These are phyloP conservation scores for Curvularia sp. DNA, from an alignment of 2,329 filamentous ascomycete species.

Conservation along the genomic window DNA sequence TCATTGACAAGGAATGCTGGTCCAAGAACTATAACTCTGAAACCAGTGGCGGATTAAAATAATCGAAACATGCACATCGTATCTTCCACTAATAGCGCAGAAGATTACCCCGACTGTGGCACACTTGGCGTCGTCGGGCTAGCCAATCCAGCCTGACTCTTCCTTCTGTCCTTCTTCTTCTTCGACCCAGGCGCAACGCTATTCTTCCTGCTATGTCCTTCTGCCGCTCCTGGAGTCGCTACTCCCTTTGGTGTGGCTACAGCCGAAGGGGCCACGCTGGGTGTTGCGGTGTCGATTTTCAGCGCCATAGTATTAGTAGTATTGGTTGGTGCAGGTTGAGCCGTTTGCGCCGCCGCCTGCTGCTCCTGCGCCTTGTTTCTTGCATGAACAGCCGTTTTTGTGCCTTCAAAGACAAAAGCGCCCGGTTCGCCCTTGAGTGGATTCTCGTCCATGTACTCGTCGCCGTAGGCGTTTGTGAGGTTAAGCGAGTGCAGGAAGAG, in stretches of 20 bases:
- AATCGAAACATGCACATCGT: neutral
- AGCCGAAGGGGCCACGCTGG: constrained; percentile 38
- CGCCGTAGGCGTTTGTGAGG: constrained; percentile 61
- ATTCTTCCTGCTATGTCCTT: constrained; percentile 33
- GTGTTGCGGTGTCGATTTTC: constrained; percentile 30
- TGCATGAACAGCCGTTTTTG: constrained; percentile 53
- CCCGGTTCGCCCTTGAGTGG: constrained; percentile 69
- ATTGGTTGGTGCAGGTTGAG: constrained; percentile 20
- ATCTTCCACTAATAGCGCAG: neutral
- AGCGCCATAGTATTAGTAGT: constrained; percentile 21
- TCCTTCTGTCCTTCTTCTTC: constrained; percentile 46
- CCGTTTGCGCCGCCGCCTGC: constrained; percentile 10
- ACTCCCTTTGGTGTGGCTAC: constrained; percentile 40
- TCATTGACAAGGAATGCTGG: constrained; percentile 6
- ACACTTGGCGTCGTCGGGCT: constrained; percentile 44
- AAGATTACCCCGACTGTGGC: constrained; percentile 3
- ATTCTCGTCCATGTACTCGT: constrained; percentile 70
- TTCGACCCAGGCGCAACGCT: constrained; percentile 39
- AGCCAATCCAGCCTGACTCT: constrained; percentile 45
- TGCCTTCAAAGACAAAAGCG: constrained; percentile 63
- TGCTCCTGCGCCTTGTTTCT: constrained; percentile 47
- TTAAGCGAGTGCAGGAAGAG: constrained; percentile 56
- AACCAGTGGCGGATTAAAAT: neutral
- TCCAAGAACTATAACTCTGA: neutral
- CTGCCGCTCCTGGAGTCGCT: constrained; percentile 25